Base-by-base conservation (phyloP, 495 filamentous ascomycete genomes). In the Lophiostoma macrostomum region DNA sequence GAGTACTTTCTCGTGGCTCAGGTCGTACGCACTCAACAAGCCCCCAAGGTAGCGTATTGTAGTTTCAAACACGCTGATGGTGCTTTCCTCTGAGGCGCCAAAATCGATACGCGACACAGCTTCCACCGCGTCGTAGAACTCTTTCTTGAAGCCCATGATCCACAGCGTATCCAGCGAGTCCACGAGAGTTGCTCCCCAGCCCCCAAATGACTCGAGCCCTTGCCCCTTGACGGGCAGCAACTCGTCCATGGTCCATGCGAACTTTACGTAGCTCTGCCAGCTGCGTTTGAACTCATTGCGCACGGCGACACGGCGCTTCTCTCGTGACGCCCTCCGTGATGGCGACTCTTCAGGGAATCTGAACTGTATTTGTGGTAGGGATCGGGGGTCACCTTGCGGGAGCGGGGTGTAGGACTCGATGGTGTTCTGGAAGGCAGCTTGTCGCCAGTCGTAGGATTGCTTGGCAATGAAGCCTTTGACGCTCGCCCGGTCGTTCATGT, bases 201-300 rank as follows among this genome's bases (percentile, higher is more conserved):
- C 69, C 0, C 69, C 60, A 42, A 69, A 71, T 12, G 46, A 34
- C 36, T 69, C 60, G 22, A 70, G 73, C 22, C 67, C 78, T 10
- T 67, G 66, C 5, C 78, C 82, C 5, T 76, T 78, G 1, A 87
- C 59, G 0, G 90, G 90, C 23, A 72, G 74, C 11, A 95, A 69
- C 50, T 94, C 90, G 61, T 96, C 90, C 41, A 82, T 77, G 50
- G 80, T 65, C 87, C 88, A 95, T 0, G 90, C 90, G 68, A 85
- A 72, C 12, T 78, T 65, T 59, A 79, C 84, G 59, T 95, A 96
- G 37, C 81, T 82, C 6, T 76, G 74, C 88, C 90, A 96, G 10
- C 82, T 76, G 56, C 83, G 81, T 24, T 74, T 45, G 57, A 95
- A 93, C 0, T 80, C 78, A 31, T 80, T 65, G 58, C 79, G 84